Base-by-base conservation (phyloP, 176 grass and related monocot species). In the Metroxylon sagu region DNA sequence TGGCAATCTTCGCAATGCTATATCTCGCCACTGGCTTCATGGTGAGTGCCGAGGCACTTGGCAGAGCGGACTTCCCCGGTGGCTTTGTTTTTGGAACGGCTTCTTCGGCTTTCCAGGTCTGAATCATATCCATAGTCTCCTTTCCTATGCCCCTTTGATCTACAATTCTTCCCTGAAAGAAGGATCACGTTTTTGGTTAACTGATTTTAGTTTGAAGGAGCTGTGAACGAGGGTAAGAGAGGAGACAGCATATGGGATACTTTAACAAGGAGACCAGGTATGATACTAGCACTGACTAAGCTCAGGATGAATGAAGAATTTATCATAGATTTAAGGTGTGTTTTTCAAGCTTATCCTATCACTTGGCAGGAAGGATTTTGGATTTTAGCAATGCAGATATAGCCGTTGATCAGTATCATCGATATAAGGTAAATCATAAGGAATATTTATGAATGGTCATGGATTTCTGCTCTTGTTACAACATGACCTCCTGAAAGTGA, bases 351-450 rank as follows among this genome's bases (percentile, higher is more conserved):
- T 43, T 14, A 14, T 43, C 35, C 8, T 43, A 43, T 43, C 35
- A 14, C 12, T 0, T 43, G 67, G 57, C 77, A 95, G 92, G 92
- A 17, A 55, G 84, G 69, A 86, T 97, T 60, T 80, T 97, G 48
- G 84, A 97, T 79, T 90, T 97, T 75, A 97, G 92, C 68, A 91
- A 91, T 88, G 92, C 92, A 15, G 86, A 97, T 56, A 48, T 82
- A 65, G 87, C 92, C 8, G 92, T 97, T 26, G 92, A 97, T 85
- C 92, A 97, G 26, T 97, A 91, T 65, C 92, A 97, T 74, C 92
- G 92, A 48, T 91, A 97, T 72, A 78, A 88, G 82, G 92, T 85
- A 25, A 90, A 43, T 12, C 35, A 43, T 43, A 43, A 10, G 14
- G 35, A 43, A 43, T 12, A 43, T 43, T 43, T 43, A 43, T 43